Evolutionary conservation across 331 rosid genomes (phyloP), one percentile per base, ranked within the genome.

Genomic region (Quercus lobata): DNA sequence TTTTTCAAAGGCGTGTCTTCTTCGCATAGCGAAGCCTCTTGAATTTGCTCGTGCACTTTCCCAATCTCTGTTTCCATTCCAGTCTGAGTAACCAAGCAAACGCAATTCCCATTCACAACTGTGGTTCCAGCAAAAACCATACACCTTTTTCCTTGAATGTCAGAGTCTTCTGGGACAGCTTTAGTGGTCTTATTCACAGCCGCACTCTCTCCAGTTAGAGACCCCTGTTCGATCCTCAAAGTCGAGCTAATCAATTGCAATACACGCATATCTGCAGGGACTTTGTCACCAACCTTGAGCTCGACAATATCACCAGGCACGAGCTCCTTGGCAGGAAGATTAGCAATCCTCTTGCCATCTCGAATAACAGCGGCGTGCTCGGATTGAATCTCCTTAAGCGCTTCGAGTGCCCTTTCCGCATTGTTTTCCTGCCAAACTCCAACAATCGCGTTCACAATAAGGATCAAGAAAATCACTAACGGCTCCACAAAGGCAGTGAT

Each of bases 361-460:
- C 96, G 83, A 82, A 84, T 58, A 46, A 91, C 92, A 0, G 84
- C 1, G 2, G 96, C 96, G 8, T 82, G 89, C 84, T 89, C 96
- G 5, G 96, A 89, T 34, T 91, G 96, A 78, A 91, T 91, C 86
- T 91, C 96, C 18, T 91, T 93, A 37, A 93, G 69, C 12, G 97
- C 97, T 71, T 93, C 97, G 7, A 93, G 75, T 2, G 97, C 97
- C 85, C 91, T 89, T 83, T 93, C 97, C 6, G 97, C 97, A 71
- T 93, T 87, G 82, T 82, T 93, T 85, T 93, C 97, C 71, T 93
- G 97, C 97, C 97, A 93, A 15, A 93, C 90, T 1, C 97, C 96
- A 10, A 93, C 97, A 3, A 72, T 11, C 0, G 96, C 97, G 74
- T 93, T 93, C 81, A 91, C 91, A 68, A 91, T 91, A 83, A 93